Base-by-base conservation (phyloP, 768 basidiomycete species). In the Phaeotremella fagi region DNA sequence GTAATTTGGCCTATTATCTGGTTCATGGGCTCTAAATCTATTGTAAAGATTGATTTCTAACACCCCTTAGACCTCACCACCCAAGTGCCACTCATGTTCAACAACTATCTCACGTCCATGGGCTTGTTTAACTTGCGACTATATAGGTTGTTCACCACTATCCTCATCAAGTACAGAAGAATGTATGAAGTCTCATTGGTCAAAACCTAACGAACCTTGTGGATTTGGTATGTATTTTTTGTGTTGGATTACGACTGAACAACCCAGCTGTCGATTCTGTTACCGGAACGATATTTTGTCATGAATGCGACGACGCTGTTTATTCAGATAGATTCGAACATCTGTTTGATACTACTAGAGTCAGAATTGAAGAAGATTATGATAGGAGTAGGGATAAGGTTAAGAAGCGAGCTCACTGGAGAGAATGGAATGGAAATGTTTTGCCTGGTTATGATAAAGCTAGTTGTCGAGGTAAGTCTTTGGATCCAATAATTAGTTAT, bases 261-360 rank as follows among this genome's bases (percentile, higher is more conserved):
- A 22, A 33, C 31, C 18, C 61, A 91, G 90, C 85, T 64, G 81
- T 82, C 24, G 89, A 92, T 70, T 77, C 82, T 3, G 82, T 81
- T 59, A 81, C 83, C 0, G 90, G 90, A n/a, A 77, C 78, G 9
- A 75, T 91, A 1, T 91, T 81, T 65, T 92, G 90, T 68, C 70
- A 76, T 2, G 76, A 79, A 28, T 92, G 90, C 75, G 79, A 84
- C 31, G 85, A 90, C 67, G 84, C 88, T 54, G 79, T 88, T 22
- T 85, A 85, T 60, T 78, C 86, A 57, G 59, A 79, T 12, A 71
- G 66, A 1, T 64, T 89, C 29, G 82, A 83, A 35, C 70, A 74
- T 6, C 51, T 80, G 6, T 59, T 49, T 24, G 56, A 45, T 11
- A 20, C 41, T 1, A 31, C 55, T 25, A 35, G 50, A 23, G 47